These are phyloP conservation scores for Candida morakotiae DNA, from an alignment of 805 yeast species.

Conservation along the genomic window DNA sequence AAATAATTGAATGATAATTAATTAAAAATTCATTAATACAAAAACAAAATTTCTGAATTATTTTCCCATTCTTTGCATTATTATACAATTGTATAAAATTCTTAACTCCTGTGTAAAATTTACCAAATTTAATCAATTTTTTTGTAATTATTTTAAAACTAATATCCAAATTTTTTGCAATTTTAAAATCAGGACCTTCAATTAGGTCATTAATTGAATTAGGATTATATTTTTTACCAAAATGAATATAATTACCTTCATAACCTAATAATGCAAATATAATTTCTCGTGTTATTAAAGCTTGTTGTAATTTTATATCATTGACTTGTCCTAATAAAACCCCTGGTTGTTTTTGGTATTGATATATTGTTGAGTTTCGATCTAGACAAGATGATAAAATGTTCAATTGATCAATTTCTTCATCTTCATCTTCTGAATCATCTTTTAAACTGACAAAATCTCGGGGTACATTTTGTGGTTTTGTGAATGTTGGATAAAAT, in stretches of 20 bases:
- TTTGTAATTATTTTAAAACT: constrained; percentile 68
- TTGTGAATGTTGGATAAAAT: not conserved
- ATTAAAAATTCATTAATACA: constrained; percentile 38
- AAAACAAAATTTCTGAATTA: constrained; percentile 68
- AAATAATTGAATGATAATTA: constrained; percentile 24
- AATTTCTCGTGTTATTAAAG: constrained; percentile 66
- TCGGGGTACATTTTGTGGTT: constrained; percentile 1
- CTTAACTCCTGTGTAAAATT: constrained; percentile 53
- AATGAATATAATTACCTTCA: constrained; percentile 77
- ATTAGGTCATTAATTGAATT: constrained; percentile 34
- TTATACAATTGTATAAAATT: constrained; percentile 61
- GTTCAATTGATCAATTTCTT: too few species aligned
- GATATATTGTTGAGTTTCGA: constrained; percentile 3
- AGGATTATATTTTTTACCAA: constrained; percentile 57
- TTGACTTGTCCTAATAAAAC: constrained; percentile 43
- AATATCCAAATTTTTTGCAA: constrained; percentile 69
- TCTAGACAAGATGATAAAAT: constrained; percentile 2
- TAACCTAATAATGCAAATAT: constrained; percentile 62
- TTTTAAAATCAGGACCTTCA: constrained; percentile 70
- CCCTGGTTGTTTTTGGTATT: constrained; percentile 25
- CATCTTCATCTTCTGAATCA: not conserved
- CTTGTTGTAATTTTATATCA: constrained; percentile 64
- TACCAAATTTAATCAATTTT: constrained; percentile 58
- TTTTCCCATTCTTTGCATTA: constrained; percentile 56
- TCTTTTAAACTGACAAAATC: constrained; percentile 4